Evolutionary conservation across 192 early-diverging fungal species (phyloP).

Genomic region (Backusella circina): DNA sequence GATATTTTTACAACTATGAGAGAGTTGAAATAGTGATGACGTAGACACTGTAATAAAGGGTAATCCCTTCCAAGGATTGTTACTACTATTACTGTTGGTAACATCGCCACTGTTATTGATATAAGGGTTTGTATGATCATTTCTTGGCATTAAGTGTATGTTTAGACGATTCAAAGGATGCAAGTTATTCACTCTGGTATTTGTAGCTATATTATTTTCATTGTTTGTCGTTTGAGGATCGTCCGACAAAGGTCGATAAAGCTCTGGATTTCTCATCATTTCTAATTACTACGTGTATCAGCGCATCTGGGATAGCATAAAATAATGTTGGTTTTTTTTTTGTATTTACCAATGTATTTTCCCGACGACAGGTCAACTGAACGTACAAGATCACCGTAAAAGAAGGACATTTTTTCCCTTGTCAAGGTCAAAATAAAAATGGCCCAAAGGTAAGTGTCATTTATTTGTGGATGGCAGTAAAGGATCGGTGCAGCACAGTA

Average conservation of each 20-base stretch:
- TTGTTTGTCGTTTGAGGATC: neutral
- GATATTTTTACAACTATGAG: conserved; percentile 34
- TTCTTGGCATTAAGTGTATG: neutral
- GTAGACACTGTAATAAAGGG: conserved; percentile 37
- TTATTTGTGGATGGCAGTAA: conserved; percentile 34
- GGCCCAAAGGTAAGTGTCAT: conserved; percentile 45
- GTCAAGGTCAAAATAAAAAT: conserved; percentile 40
- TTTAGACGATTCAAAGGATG: neutral
- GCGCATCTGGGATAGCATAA: neutral
- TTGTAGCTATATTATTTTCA: neutral
- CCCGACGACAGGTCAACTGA: conserved; percentile 39
- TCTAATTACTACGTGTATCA: conserved; percentile 1
- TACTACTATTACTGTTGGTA: neutral
- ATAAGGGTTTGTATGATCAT: neutral
- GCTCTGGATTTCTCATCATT: conserved; percentile 2
- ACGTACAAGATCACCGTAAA: conserved; percentile 39
- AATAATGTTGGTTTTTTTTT: neutral
- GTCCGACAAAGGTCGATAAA: neutral
- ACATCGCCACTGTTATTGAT: neutral
- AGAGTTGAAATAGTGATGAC: conserved; percentile 43
- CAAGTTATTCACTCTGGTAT: neutral
- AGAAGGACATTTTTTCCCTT: conserved; percentile 21
- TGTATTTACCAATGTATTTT: conserved; percentile 19
- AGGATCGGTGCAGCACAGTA: conserved; percentile 36
- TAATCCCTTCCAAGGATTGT: neutral